Base-by-base conservation (phyloP, 163 green algal species). In the Scenedesmus sp. region DNA sequence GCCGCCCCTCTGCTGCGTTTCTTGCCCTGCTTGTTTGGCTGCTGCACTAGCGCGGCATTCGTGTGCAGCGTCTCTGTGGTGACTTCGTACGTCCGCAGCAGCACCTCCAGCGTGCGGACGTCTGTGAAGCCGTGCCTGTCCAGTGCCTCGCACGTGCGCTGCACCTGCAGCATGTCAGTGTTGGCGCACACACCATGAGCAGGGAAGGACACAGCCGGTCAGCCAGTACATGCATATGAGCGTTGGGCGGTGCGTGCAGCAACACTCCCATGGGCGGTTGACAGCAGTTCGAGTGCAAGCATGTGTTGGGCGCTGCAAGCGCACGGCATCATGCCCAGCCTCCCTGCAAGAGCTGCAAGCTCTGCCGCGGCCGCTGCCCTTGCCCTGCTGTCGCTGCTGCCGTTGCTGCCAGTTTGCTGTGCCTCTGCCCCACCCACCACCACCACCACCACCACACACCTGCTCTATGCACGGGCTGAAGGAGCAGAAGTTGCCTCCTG, bases 391-490 rank as follows among this genome's bases (percentile, higher is more conserved):
- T 16, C 6, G 35, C 79, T 37, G 79, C 79, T 51, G 79, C 37
- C 18, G 15, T 2, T 13, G n/a, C 68, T 16, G 68, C 18, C 7
- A 43, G 33, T 42, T 18, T 44, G 24, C 26, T 24, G 24, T 20
- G 7, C 76, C 33, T 35, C 37, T 16, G 0, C 76, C 20, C 40
- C 20, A 15, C 72, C 65, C 65, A n/a, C n/a, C n/a, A n/a, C n/a
- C n/a, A n/a, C n/a, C n/a, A n/a, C n/a, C n/a, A n/a, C n/a, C n/a
- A n/a, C n/a, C n/a, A n/a, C n/a, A n/a, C n/a, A 94, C 94, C 89
- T 96, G 96, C 87, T 97, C 96, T 33, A 99, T 98, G 96, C 97
- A 99, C 22, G 97, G 97, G 56, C 96, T 99, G 95, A 99, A 99
- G 59, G 95, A 94, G 94, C 97, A 99, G 86, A 99, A 97, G n/a